Conservation (phyloP, 768 basidiomycete species). For the Holtermannia corniformis region DNA sequence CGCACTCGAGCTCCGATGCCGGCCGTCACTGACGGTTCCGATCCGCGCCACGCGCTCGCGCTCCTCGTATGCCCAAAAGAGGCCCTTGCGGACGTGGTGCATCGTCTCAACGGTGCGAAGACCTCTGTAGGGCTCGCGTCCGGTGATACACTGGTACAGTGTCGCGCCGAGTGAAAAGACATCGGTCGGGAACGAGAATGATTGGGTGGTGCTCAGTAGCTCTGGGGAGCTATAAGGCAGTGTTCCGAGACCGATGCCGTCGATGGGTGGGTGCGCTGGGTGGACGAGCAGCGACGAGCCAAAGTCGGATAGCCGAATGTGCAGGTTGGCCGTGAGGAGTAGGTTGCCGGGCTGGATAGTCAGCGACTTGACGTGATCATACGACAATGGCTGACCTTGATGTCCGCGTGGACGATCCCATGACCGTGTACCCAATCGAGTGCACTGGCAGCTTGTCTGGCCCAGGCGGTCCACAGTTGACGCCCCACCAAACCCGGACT, state of each 20-base stretch:
- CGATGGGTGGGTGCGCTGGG: conserved; percentile 29
- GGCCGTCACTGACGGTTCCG: conserved; percentile 11
- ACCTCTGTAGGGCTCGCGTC: conserved; percentile 43
- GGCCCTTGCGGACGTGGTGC: conserved; percentile 40
- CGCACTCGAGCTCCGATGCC: neutral
- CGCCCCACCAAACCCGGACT: conserved; percentile 29
- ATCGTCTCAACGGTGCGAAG: conserved; percentile 40
- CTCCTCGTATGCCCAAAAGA: conserved; percentile 43
- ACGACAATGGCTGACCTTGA: conserved; percentile 44
- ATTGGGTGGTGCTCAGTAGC: conserved; percentile 38
- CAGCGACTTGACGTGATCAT: no score
- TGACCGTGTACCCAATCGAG: conserved; percentile 40
- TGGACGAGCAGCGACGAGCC: conserved; percentile 43
- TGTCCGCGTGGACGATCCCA: conserved; percentile 44
- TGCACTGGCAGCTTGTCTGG: conserved; percentile 34
- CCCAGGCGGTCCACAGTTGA: conserved; percentile 38
- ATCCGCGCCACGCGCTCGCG: conserved; percentile 27
- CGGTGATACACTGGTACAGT: conserved; percentile 41
- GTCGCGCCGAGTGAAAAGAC: conserved; percentile 45
- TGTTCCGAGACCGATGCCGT: conserved; percentile 44
- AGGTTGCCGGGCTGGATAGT: neutral
- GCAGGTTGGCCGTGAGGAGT: conserved; percentile 30
- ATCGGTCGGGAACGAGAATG: conserved; percentile 43
- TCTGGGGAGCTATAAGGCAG: conserved; percentile 45
- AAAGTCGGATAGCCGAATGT: conserved; percentile 44